phyloP scores from a whole-genome alignment of 345 rosid species.

The Nasturtium officinale region DNA sequence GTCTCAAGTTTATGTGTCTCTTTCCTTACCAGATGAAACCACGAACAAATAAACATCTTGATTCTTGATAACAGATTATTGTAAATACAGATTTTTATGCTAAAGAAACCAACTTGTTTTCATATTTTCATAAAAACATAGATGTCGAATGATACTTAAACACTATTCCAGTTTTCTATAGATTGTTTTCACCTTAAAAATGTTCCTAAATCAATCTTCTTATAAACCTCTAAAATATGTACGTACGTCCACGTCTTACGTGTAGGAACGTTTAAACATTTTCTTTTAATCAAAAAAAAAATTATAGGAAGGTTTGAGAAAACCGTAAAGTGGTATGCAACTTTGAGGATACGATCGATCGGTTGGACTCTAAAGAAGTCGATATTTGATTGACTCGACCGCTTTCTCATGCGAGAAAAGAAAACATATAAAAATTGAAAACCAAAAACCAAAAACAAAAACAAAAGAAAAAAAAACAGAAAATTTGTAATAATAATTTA shows the following conservation, averaged over 20 bases:
- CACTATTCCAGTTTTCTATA: not conserved
- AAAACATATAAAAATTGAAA: not conserved
- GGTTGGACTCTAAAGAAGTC: conserved; percentile 15
- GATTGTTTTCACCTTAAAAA: not conserved
- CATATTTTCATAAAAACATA: not conserved
- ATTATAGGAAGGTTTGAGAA: conserved; percentile 19
- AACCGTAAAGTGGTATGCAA: conserved; percentile 25
- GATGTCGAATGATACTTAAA: not conserved
- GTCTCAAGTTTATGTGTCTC: not conserved
- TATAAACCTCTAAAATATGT: not conserved
- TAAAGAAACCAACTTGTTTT: conserved; percentile 10
- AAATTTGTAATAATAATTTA: no score
- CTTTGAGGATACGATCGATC: conserved; percentile 6
- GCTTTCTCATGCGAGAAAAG: conserved; percentile 32
- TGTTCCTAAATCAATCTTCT: not conserved
- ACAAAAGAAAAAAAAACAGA: no score
- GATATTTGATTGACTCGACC: conserved; percentile 34
- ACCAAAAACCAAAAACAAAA: no score
- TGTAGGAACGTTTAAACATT: no score
- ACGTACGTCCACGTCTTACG: not conserved
- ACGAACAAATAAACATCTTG: conserved; percentile 12
- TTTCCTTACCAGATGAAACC: conserved; percentile 3
- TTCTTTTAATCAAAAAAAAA: no score
- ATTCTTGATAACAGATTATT: conserved; percentile 3
- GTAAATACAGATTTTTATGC: not conserved